These are phyloP conservation scores for Exophiala alcalophila DNA, from an alignment of 2,329 filamentous ascomycete genomes.

Conservation along the genomic window DNA sequence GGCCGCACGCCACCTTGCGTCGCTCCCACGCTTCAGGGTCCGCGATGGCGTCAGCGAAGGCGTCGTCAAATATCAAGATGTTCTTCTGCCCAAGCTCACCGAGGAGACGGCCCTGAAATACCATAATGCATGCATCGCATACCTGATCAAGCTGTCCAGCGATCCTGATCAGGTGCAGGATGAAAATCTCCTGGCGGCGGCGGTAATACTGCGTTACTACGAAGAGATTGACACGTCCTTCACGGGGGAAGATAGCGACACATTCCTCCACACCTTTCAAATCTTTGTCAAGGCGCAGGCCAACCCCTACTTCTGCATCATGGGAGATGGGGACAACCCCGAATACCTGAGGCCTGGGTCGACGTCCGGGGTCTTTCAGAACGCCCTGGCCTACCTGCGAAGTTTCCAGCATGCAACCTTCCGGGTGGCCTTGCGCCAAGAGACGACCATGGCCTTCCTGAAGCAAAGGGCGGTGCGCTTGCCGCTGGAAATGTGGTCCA, in stretches of 20 bases:
- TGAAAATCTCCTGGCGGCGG: constrained; percentile 54
- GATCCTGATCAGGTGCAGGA: constrained; percentile 44
- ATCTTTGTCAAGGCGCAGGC: constrained; percentile 28
- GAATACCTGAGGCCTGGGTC: constrained; percentile 20
- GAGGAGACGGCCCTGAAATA: constrained; percentile 32
- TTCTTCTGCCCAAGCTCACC: constrained; percentile 26
- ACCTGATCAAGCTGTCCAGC: constrained; percentile 32
- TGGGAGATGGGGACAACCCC: constrained; percentile 13
- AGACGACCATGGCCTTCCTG: constrained; percentile 27
- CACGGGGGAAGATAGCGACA: constrained; percentile 41
- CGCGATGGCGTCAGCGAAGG: constrained; percentile 20
- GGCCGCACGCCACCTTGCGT: constrained; percentile 27
- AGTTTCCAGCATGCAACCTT: constrained; percentile 29
- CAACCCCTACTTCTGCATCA: constrained; percentile 20
- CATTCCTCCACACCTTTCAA: constrained; percentile 26
- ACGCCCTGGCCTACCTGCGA: constrained; percentile 24
- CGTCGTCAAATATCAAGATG: constrained; percentile 22
- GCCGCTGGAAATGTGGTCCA: constrained; percentile 27
- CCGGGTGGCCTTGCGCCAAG: constrained; percentile 28
- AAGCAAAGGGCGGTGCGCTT: constrained; percentile 23
- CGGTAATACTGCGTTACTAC: constrained; percentile 56
- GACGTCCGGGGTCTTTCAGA: constrained; percentile 10
- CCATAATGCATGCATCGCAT: constrained; percentile 32
- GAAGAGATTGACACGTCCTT: constrained; percentile 53
- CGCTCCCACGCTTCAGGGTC: constrained; percentile 16